Conservation (phyloP, 2,329 filamentous ascomycete species). For the Aspergillus amoenus region DNA sequence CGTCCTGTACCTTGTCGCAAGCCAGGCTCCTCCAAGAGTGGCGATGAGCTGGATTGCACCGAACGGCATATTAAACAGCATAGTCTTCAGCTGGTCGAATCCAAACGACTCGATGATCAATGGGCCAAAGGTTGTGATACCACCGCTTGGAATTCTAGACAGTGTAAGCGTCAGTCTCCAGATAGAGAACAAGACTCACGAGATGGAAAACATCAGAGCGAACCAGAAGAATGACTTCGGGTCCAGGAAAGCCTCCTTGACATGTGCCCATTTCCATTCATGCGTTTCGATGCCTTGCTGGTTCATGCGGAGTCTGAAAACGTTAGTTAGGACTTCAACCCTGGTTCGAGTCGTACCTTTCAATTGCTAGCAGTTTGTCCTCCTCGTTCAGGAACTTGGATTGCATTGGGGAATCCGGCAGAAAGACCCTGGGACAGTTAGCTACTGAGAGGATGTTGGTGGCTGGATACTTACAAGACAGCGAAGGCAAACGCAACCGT, state of each 20-base stretch:
- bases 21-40: slow-evolving; percentile 58
- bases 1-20: slow-evolving; percentile 54
- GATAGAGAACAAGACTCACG: slow-evolving; percentile 30
- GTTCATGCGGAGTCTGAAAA: slow-evolving; percentile 45
- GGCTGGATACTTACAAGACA: slow-evolving; percentile 43
- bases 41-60: slow-evolving; percentile 61
- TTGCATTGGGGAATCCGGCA: slow-evolving; percentile 65
- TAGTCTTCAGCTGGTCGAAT: slow-evolving; percentile 56
- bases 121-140: slow-evolving; percentile 59
- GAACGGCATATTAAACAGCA: slow-evolving; percentile 62
- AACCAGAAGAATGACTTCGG: slow-evolving; percentile 64
- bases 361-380: slow-evolving; percentile 60
- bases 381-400: slow-evolving; percentile 57
- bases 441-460: neutral
- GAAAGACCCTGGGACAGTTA: slow-evolving; percentile 39
- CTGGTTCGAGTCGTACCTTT: slow-evolving; percentile 36
- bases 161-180: neutral
- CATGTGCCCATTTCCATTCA: slow-evolving; percentile 54
- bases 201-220: slow-evolving; percentile 54
- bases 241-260: slow-evolving; percentile 56
- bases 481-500: slow-evolving; percentile 53
- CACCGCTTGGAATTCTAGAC: slow-evolving; percentile 54
- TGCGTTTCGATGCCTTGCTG: slow-evolving; percentile 44
- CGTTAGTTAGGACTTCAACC: too few species aligned
- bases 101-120: slow-evolving; percentile 60